These are phyloP conservation scores for Teunomyces gatunensis DNA, from an alignment of 805 yeast genomes.

Conservation along the genomic window DNA sequence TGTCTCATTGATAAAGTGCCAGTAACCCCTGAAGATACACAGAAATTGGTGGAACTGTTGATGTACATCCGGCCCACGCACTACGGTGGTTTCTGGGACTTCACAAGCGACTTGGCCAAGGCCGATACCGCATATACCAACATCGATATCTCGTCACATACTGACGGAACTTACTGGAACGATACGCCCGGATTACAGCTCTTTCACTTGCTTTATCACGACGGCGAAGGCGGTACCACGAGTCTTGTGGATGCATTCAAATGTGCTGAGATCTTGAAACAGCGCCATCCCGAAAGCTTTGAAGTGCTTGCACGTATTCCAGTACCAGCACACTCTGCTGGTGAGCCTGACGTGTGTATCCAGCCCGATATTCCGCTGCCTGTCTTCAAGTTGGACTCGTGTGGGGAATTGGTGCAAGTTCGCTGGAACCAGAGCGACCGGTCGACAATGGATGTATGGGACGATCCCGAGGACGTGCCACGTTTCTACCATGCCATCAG, in stretches of 20 bases:
- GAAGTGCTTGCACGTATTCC: constrained; percentile 47
- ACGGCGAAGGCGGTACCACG: constrained; percentile 66
- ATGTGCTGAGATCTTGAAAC: constrained; percentile 51
- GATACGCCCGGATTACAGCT: constrained; percentile 71
- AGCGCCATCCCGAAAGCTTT: constrained; percentile 49
- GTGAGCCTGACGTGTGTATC: constrained; percentile 61
- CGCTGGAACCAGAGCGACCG: constrained; percentile 74
- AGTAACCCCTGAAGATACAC: constrained; percentile 56
- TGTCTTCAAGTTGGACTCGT: constrained; percentile 50
- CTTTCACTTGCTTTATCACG: constrained; percentile 63
- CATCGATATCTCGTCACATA: constrained; percentile 60
- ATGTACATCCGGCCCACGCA: constrained; percentile 66
- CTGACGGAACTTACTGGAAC: constrained; percentile 75
- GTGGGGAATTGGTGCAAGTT: constrained; percentile 56
- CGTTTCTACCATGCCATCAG: constrained; percentile 56
- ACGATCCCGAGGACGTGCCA: constrained; percentile 48
- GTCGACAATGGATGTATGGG: constrained; percentile 53
- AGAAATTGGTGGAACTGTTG: constrained; percentile 53
- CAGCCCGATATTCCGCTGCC: constrained; percentile 58
- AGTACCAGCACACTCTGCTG: constrained; percentile 73
- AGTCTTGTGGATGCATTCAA: constrained; percentile 65
- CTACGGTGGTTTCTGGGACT: constrained; percentile 81
- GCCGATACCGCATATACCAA: constrained; percentile 73
- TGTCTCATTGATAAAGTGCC: constrained; percentile 62
- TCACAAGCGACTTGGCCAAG: constrained; percentile 64